These are phyloP conservation scores for Trebouxiophyceae sp. DNA, from an alignment of 163 green algal genomes.

Conservation along the genomic window DNA sequence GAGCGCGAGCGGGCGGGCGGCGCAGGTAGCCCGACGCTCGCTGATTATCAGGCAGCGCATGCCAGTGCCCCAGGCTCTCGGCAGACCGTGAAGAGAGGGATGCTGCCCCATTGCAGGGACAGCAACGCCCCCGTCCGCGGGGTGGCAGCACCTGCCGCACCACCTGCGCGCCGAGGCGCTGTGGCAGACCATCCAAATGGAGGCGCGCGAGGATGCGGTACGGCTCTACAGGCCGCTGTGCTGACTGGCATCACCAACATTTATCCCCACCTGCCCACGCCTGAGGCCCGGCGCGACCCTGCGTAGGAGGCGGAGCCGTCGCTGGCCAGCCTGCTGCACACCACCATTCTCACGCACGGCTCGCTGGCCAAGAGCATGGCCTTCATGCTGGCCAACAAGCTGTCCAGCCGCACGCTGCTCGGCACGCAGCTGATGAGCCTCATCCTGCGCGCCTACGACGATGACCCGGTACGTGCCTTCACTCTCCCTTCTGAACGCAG, in stretches of 20 bases:
- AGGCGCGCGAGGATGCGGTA: slow-evolving; percentile 9
- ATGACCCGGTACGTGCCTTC: slow-evolving; percentile 45
- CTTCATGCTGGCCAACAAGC: slow-evolving; percentile 86
- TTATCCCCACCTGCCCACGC: neutral
- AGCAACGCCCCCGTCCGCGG: slow-evolving; percentile 3
- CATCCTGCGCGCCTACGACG: slow-evolving; percentile 66
- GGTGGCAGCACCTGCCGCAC: slow-evolving; percentile 3
- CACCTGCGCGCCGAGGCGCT: slow-evolving; percentile 1
- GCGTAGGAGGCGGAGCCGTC: slow-evolving; percentile 57
- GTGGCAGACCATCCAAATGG: slow-evolving; percentile 2
- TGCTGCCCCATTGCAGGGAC: no score
- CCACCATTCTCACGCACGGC: slow-evolving; percentile 64
- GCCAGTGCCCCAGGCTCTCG: no score
- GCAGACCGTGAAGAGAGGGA: no score
- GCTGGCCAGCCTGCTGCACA: slow-evolving; percentile 71
- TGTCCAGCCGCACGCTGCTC: slow-evolving; percentile 70
- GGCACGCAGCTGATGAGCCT: slow-evolving; percentile 75
- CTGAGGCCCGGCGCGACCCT: no score
- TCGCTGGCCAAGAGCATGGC: slow-evolving; percentile 62
- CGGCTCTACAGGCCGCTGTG: no score
- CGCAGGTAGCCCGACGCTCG: no score
- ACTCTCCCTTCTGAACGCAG: no score
- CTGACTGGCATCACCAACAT: neutral
- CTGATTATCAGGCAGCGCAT: no score
- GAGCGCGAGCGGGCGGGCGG: no score